These are phyloP conservation scores for Nothomitra cinnamomea DNA, from an alignment of 2,329 filamentous ascomycete genomes.

Conservation along the genomic window DNA sequence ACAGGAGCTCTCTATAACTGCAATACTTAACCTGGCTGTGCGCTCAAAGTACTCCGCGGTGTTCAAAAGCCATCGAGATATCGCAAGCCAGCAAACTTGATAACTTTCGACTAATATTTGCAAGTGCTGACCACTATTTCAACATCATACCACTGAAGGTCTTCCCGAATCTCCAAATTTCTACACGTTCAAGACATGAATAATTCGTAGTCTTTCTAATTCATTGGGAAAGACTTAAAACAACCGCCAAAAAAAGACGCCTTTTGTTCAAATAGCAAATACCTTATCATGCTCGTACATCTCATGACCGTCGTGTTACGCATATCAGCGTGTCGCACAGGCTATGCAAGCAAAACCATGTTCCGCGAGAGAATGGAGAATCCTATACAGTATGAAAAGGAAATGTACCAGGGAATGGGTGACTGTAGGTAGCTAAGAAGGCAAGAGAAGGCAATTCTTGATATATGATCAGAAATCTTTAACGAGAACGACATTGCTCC, in stretches of 20 bases:
- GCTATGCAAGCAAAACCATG: background rate
- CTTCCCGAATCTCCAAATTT: background rate
- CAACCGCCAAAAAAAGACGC: background rate
- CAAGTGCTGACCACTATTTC: background rate
- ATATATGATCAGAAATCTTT: background rate
- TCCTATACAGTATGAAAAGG: constrained; percentile 1
- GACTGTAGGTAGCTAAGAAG: background rate
- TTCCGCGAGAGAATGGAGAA: background rate
- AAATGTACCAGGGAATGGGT: background rate
- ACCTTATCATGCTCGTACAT: constrained; percentile 2
- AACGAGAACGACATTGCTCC: background rate
- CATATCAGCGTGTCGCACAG: too few species aligned
- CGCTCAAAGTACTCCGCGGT: too few species aligned
- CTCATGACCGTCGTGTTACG: background rate
- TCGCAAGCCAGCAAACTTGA: too few species aligned
- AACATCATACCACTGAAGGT: background rate
- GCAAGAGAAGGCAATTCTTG: background rate
- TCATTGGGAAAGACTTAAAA: background rate
- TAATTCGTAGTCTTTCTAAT: background rate
- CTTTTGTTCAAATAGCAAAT: background rate
- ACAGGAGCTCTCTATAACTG: too few species aligned
- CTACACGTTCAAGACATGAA: constrained; percentile 2
- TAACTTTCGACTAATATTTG: background rate
- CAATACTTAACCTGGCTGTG: too few species aligned
- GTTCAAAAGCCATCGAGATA: too few species aligned